Evolutionary conservation across 2,329 filamentous ascomycete species (phyloP), one percentile per base, ranked within the genome.

Genomic region (Keithomyces neogunnii): DNA sequence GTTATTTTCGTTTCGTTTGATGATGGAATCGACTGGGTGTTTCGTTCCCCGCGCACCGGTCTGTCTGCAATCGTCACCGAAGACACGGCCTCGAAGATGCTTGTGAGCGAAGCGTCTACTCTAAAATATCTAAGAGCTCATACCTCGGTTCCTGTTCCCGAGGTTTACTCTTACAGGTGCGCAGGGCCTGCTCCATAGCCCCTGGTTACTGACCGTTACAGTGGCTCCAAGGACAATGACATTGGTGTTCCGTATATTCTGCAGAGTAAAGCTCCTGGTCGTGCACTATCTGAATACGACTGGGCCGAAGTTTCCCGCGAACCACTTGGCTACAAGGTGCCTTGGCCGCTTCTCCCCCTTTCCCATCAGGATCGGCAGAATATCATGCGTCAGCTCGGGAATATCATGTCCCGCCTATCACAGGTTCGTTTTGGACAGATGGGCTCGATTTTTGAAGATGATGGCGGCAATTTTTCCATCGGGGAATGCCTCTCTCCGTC

Each of bases 241-340:
- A 54, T 60, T 4, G 59, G 57, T 1, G 48, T 61, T 4, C 59
- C 59, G 2, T 62, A 60, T 35, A 59, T 61, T 26, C 57, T 62
- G 35, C 51, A 55, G 53, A 58, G 58, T 35, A 60, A 57, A 32
- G 60, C 58, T 26, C 2, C 49, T 35, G 59, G 60, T 1, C 55
- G 55, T 2, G 32, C 52, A 4, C 42, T 61, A 3, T 55, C 53
- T 5, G 52, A 55, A 29, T 62, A 62, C n/a, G 50, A 52, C 49
- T 61, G 58, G 60, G 43, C 49, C 32, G 33, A 55, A 32, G 13
- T 55, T 35, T 48, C 36, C 11, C 47, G 47, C 28, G 52, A 42
- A 47, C 52, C 40, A 50, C 50, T 49, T 45, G 56, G 56, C 45
- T 57, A 56, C 44, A 48, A 43, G 30, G 29, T 39, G 19, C 46